Evolutionary conservation across 345 rosid species (phyloP), one percentile per base, ranked within the genome.

Genomic region (Toxicodendron radicans): DNA sequence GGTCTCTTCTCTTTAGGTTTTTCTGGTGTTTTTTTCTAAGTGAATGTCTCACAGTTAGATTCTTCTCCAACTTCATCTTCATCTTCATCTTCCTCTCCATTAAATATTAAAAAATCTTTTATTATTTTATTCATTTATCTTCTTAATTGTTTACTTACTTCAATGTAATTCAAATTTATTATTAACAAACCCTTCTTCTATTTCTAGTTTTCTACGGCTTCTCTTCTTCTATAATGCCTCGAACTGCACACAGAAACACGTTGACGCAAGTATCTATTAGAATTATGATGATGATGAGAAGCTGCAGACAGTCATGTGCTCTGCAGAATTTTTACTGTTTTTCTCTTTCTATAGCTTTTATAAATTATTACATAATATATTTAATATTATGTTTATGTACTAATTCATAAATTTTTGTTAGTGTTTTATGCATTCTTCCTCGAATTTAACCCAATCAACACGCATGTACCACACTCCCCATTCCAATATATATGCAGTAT

Each of bases 21-120:
- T 18, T 64, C 61, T 63, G 41, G 54, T 57, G 77, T 66, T 71
- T 71, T 58, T 74, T 69, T 63, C 56, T 4, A 45, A 72, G 76
- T 75, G 79, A 56, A 65, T 79, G 75, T 70, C 78, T 73, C 75
- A 53, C 62, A 38, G 57, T 69, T 75, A 69, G 76, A 82, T 75
- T 73, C 75, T 75, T 64, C 75, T 74, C 5, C 62, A 32, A 62
- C 71, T 43, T 64, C 21, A 27, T 65, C 32, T 33, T 24, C 49
- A 41, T 24, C 48, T 5, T 16, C 51, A 10, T 49, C 27, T 27
- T 20, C 51, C 14, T 60, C 49, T 10, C 45, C 43, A 16, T 13
- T 9, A 35, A 33, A 43, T 46, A 46, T 46, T 46, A 46, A n/a
- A n/a, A n/a, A n/a, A 46, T 7, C 51, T 46, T 46, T 1, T 46